A percentile compares a stretch with the other conserved stretches of the same genome.
These are phyloP conservation scores for Alternaria burnsii DNA, from an alignment of 2,329 filamentous ascomycete genomes.

Conservation along the genomic window DNA sequence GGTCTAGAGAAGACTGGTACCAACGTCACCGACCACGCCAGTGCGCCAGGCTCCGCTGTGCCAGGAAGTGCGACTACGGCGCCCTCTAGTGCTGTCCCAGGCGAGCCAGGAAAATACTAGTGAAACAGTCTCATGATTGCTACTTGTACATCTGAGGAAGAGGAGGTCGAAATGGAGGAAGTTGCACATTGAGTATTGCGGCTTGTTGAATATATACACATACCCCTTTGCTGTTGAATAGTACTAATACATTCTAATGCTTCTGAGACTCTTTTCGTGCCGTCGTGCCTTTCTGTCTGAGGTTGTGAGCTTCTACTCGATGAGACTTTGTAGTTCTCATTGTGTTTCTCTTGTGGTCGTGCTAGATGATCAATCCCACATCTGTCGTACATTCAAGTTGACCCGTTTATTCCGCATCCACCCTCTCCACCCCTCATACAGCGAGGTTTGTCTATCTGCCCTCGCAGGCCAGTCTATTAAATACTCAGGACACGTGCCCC, in stretches of 20 bases:
- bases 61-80: constrained; percentile 14
- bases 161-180: neutral
- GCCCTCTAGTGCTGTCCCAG: constrained; percentile 34
- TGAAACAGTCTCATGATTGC: neutral
- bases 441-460: constrained; percentile 40
- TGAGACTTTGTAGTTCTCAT: neutral
- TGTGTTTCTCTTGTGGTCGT: neutral
- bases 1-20: constrained; percentile 36
- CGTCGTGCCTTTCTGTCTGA: neutral
- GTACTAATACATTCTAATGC: constrained; percentile 8
- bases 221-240: constrained; percentile 2
- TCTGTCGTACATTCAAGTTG: constrained; percentile 92
- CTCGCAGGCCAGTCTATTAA: constrained; percentile 76
- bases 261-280: neutral
- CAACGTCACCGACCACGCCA: constrained; percentile 21
- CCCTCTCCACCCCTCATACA: constrained; percentile 76
- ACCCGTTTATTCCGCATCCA: constrained; percentile 91
- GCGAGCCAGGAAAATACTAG: constrained; percentile 45
- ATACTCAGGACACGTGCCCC: constrained; percentile 78
- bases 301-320: too few species aligned
- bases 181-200: neutral
- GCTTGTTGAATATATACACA: constrained; percentile 3
- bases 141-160: neutral
- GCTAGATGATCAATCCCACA: constrained; percentile 62
- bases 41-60: constrained; percentile 19